Evolutionary conservation across 257 asterid species (phyloP).

Genomic region (Nicotiana noctiflora): DNA sequence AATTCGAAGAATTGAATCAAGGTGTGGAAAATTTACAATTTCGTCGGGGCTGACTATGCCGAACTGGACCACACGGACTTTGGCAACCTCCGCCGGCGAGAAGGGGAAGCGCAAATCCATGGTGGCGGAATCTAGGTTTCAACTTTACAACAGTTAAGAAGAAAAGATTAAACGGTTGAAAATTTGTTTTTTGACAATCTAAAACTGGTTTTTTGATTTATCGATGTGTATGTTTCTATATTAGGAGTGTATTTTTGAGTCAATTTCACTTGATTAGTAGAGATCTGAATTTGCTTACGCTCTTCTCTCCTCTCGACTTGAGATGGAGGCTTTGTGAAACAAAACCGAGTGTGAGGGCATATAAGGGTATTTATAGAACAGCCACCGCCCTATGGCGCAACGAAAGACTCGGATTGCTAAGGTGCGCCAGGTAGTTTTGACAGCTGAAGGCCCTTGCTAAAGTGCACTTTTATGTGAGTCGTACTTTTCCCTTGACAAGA

Average conservation of each 20-base stretch:
- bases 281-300: neutral
- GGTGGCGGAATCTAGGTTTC: conserved; percentile 1
- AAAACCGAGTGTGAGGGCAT: fast-evolving
- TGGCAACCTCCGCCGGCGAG: conserved; percentile 96
- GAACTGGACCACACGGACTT: conserved; percentile 79
- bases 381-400: neutral
- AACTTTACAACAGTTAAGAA: neutral
- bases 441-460: neutral
- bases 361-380: conserved; percentile 33
- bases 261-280: neutral
- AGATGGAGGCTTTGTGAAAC: conserved; percentile 14
- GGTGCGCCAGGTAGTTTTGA: neutral
- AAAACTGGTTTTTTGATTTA: neutral
- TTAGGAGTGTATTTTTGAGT: neutral
- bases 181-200: neutral
- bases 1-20: neutral
- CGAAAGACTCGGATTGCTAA: neutral
- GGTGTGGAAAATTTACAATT: conserved; percentile 41
- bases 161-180: neutral
- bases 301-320: conserved; percentile 9
- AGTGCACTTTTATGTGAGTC: neutral
- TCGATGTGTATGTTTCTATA: neutral
- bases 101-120: conserved; percentile 89
- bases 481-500: neutral
- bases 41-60: conserved; percentile 95